Base-by-base conservation (phyloP, 495 filamentous ascomycete species). In the Xylaria palmicola region DNA sequence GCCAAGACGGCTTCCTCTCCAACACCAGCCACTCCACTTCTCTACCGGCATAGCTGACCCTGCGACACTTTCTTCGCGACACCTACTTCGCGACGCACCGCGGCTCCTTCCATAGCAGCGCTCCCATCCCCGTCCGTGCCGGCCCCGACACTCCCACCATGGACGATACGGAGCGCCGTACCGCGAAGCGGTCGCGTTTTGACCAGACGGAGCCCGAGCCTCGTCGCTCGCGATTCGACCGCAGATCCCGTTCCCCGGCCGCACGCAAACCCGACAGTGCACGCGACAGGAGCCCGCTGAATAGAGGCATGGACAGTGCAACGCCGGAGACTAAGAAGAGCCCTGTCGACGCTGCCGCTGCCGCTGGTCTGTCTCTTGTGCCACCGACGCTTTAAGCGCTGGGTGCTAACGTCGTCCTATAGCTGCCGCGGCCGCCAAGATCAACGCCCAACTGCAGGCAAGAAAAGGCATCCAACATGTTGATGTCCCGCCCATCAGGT, bases 401-500 rank as follows among this genome's bases (percentile, higher is more conserved):
- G 39, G 29, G 22, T 47, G 47, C 67, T 76, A 56, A 75, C 49
- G 3, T 62, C 1, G 30, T 43, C 43, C 37, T 22, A 71, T 68
- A 94, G 92, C 92, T 72, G 92, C 91, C 49, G 93, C 93, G 1
- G 94, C 94, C 32, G 93, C 93, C 56, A 90, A 85, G 72, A 98
- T 98, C 75, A 96, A 96, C 76, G 94, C 92, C 39, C 86, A 90
- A 68, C 86, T 98, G 61, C 89, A 94, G 71, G 91, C 91, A 10
- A 94, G 92, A 74, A 95, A 95, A 75, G 92, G 90, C 59, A 88
- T 93, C 55, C 93, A 97, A 72, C 91, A 93, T 77, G 90, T 96
- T 41, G 93, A 98, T 68, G 92, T 95, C 12, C 94, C 93, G 22
- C 92, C 93, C 1, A 92, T 96, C 61, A 85, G 81, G 59, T 83